A percentile compares a stretch with the other conserved stretches of the same genome.
phyloP scores from a whole-genome alignment of 257 asterid genomes.

The Solanum pinnatisectum region DNA sequence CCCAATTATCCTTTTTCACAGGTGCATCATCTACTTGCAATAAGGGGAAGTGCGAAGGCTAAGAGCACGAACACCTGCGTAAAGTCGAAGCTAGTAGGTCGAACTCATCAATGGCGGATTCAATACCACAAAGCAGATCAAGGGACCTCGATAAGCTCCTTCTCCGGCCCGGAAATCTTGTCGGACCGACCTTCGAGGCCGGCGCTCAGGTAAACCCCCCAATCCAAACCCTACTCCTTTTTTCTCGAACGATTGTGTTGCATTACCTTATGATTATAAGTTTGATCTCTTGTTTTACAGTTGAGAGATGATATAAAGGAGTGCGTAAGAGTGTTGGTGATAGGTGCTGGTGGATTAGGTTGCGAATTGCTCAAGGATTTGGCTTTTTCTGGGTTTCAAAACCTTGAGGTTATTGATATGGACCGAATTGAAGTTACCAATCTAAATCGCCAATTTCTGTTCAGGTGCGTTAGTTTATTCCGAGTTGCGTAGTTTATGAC shows the following conservation, averaged over 20 bases:
- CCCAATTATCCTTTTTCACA: neutral
- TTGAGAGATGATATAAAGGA: slow-evolving; percentile 79
- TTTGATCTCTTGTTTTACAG: slow-evolving; percentile 22
- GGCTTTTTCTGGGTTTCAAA: slow-evolving; percentile 82
- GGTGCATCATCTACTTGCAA: neutral
- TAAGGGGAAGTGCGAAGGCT: neutral
- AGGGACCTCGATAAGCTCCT: slow-evolving; percentile 97
- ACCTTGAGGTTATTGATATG: slow-evolving; percentile 93
- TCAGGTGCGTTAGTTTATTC: slow-evolving; percentile 38
- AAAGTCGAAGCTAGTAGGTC: slow-evolving; percentile 24
- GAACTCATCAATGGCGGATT: slow-evolving; percentile 38
- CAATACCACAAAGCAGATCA: slow-evolving; percentile 68
- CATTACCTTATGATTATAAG: neutral
- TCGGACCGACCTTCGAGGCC: slow-evolving; percentile 67
- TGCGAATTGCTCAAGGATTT: slow-evolving; percentile 94
- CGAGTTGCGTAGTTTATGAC: neutral
- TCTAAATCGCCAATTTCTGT: slow-evolving; percentile 92
- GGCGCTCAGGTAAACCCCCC: slow-evolving; percentile 45
- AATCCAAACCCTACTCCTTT: neutral
- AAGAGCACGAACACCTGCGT: slow-evolving; percentile 14
- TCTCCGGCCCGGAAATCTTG: slow-evolving; percentile 80
- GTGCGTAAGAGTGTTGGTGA: slow-evolving; percentile 72
- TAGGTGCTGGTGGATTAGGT: slow-evolving; percentile 98
- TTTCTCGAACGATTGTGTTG: slow-evolving; percentile 10
- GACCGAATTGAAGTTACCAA: slow-evolving; percentile 94